phyloP scores from a whole-genome alignment of 495 filamentous ascomycete genomes.

The Penicillium flavigenum region DNA sequence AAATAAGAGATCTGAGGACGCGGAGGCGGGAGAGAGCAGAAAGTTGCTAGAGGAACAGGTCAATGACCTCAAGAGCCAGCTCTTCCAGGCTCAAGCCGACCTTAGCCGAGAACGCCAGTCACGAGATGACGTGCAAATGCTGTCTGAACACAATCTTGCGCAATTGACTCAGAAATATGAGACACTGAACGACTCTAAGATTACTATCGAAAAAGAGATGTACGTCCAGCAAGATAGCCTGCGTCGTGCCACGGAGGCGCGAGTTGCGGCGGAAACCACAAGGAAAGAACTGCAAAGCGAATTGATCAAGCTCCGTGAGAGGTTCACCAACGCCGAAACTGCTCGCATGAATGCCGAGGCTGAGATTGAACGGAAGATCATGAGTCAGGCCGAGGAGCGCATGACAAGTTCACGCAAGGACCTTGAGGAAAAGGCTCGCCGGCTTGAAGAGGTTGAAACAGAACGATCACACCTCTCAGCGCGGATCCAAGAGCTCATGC shows the following conservation, averaged over 20 bases:
- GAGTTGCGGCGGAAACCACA: slow-evolving; percentile 74
- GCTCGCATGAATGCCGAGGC: slow-evolving; percentile 79
- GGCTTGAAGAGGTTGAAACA: slow-evolving; percentile 69
- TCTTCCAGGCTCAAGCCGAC: slow-evolving; percentile 83
- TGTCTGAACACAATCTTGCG: slow-evolving; percentile 83
- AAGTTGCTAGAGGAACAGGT: slow-evolving; percentile 86
- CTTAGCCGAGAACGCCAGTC: slow-evolving; percentile 91
- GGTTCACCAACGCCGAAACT: slow-evolving; percentile 79
- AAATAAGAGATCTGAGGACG: slow-evolving; percentile 84
- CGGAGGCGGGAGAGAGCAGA: slow-evolving; percentile 78
- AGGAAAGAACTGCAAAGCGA: slow-evolving; percentile 87
- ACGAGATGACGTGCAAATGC: slow-evolving; percentile 90
- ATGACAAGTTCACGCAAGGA: slow-evolving; percentile 76
- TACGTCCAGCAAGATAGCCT: slow-evolving; percentile 96
- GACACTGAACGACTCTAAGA: slow-evolving; percentile 89
- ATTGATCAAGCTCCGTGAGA: slow-evolving; percentile 75
- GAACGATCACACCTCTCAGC: slow-evolving; percentile 71
- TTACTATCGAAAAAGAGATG: slow-evolving; percentile 96
- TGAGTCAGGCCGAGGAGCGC: slow-evolving; percentile 75
- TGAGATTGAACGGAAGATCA: slow-evolving; percentile 74
- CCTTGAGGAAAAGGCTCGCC: slow-evolving; percentile 66
- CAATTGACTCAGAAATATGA: slow-evolving; percentile 82
- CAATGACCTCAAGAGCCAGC: slow-evolving; percentile 77
- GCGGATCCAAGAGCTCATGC: slow-evolving; percentile 77
- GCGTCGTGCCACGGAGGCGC: slow-evolving; percentile 80